Evolutionary conservation across 192 early-diverging fungal genomes (phyloP), one percentile per base, ranked within the genome.

Genomic region (Backusella parvicylindrica): DNA sequence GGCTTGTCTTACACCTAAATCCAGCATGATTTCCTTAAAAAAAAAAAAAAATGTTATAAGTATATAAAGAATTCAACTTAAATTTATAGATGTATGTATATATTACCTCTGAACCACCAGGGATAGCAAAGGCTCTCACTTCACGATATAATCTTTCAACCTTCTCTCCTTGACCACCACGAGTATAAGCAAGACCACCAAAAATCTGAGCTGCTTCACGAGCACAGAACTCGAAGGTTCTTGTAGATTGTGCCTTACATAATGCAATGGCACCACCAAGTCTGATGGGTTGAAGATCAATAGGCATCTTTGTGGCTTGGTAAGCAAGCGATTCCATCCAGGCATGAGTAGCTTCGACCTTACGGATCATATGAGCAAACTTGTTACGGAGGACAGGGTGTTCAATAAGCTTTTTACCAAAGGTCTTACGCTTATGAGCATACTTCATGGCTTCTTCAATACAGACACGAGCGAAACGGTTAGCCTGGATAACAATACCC

Each of bases 181-280:
- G 87, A n/a, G 89, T 86, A 68, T 95, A 96, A 0, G 90, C 77
- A 32, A 96, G 71, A 37, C 95, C 95, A 71, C 95, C 95, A 88
- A 95, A 95, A 75, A 96, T 95, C 81, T 95, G 95, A n/a, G 92
- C 86, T 8, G 95, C 95, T 83, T 96, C 95, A 66, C 95, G 89
- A 30, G 94, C 94, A 77, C 93, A 94, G 79, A 79, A 96, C 76
- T 96, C 95, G 75, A 96, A 90, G 6, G 94, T 96, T 75, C 93
- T 94, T 4, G 95, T 95, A 2, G 89, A 65, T 75, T 95, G 93
- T 15, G 93, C 94, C 83, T 96, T 96, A 73, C 93, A 84, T 41
- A 96, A 79, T 12, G 95, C 95, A 80, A 96, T 92, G 2, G 93
- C 92, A 4, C 95, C 95, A 70, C 95, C 95, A 3, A 96, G 83